Base-by-base conservation (phyloP, 2,329 filamentous ascomycete species). In the Hypoxylon sp. region DNA sequence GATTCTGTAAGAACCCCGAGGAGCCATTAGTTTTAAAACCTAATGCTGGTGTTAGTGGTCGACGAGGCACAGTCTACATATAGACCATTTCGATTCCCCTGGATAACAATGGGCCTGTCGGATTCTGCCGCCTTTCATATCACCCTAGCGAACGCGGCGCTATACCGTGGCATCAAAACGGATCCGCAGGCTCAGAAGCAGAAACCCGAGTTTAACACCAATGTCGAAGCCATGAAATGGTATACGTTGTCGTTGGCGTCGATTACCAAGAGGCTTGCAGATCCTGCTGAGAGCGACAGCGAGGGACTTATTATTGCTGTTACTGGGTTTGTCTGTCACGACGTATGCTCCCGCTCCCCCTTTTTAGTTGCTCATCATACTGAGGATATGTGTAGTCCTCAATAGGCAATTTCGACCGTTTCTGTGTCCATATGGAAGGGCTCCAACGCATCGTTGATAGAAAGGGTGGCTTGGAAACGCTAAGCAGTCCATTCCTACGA, bases 81-180 rank as follows among this genome's bases (percentile, higher is more conserved):
- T 58, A 62, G 56, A 30, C 74, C 75, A 1, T 77, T 77, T 46
- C 71, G 69, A 19, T 68, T 72, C 14, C 67, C 71, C 14, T 76
- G 75, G 75, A 38, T 76, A 17, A 65, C 70, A 4, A 73, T 75
- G 53, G 74, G 73, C 1, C 21, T 76, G 32, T 72, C 72, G 6
- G 73, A 76, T 57, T 25, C 69, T 7, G 71, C 73, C 2, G 70
- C 74, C 9, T 77, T 74, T 70, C 43, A 75, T 34, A 75, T 77
- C 36, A 76, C 75, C 6, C 25, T 77, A 14, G 75, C 75, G 7
- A 75, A 76, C 38, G 73, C 73, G 1, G 72, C 63, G 4, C 13
- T 75, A 17, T 69, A 67, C n/a, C 71, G 63, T 30, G 51, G 46
- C 4, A 38, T 62, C 30, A 69, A 63, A 19, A 60, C 53, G 5